Evolutionary conservation across 306 rosid genomes (phyloP), one percentile per base, ranked within the genome.

Genomic region (Astragalus membranaceus): DNA sequence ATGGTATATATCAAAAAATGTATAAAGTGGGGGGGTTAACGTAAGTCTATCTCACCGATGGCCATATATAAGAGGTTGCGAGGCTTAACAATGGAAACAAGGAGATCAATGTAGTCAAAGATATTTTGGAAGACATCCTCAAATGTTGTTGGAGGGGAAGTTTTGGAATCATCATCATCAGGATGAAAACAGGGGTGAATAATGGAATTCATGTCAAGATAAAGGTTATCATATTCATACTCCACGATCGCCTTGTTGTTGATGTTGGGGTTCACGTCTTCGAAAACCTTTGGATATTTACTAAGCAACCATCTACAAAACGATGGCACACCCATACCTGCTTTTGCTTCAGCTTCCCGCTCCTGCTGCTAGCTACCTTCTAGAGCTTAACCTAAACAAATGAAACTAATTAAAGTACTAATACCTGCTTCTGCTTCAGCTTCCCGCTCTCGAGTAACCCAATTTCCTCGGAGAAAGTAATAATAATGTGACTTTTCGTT

Each of bases 131-230:
- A 82, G 0, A 88, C 95, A 0, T 86, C 83, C 55, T 80, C 72
- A 4, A 78, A 82, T 1, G 84, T 75, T 7, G 48, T 41, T 3
- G 87, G 91, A 0, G 32, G 20, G 3, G 32, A 4, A 30, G 23
- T 11, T 16, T 84, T 81, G 72, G 23, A 20, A 20, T 20, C 6
- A 60, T n/a, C 20, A 63, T 71, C 71, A 1, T 67, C 55, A 0
- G 92, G 92, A 10, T 81, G 87, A 30, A 89, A 87, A 43, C 92
- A 89, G 0, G 85, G 87, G 39, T 89, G 92, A 23, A 86, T 86
- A 1, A 86, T 83, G 0, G 79, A 70, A 37, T 84, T 83, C 92
- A 89, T 79, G 63, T 86, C 90, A 5, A 89, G 81, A 56, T 85
- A 89, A 1, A 89, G 49, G 64, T 89, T 79, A 37, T 89, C 82